phyloP scores from a whole-genome alignment of 208 protist species.

The Trypanosoma platydactyli region DNA sequence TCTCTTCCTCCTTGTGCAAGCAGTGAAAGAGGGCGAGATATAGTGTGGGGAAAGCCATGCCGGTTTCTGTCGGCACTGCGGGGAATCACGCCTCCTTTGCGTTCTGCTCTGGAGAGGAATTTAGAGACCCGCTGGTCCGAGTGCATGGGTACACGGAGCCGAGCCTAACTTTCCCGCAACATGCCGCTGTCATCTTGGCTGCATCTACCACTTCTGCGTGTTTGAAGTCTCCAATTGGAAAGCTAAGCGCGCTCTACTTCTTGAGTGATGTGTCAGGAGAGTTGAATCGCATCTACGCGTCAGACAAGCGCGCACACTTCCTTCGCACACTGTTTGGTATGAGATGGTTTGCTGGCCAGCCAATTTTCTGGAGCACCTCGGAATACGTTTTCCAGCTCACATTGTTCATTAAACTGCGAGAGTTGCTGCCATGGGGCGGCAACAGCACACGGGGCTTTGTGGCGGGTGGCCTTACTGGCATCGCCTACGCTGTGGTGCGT shows the following conservation, averaged over 20 bases:
- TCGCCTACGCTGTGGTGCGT: constrained; percentile 41
- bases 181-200: constrained; percentile 42
- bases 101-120: constrained; percentile 38
- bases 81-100: constrained; percentile 28
- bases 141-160: constrained; percentile 74
- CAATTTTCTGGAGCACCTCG: constrained; percentile 29
- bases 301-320: constrained; percentile 80
- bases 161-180: constrained; percentile 46
- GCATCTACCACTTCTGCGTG: constrained; percentile 40
- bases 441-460: constrained; percentile 39
- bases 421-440: constrained; percentile 7
- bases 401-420: constrained; percentile 42
- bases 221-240: constrained; percentile 45
- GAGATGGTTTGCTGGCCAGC: constrained; percentile 61
- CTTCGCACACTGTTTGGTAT: constrained; percentile 67
- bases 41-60: constrained; percentile 12
- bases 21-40: not conserved
- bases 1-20: not conserved
- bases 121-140: constrained; percentile 49
- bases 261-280: constrained; percentile 77
- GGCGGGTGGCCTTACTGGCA: constrained; percentile 56
- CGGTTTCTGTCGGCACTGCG: constrained; percentile 17
- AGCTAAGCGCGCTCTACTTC: constrained; percentile 78
- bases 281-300: constrained; percentile 63
- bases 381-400: constrained; percentile 52